Base-by-base conservation (phyloP, 1,139 yeast species). In the Taiozyma onychis region DNA sequence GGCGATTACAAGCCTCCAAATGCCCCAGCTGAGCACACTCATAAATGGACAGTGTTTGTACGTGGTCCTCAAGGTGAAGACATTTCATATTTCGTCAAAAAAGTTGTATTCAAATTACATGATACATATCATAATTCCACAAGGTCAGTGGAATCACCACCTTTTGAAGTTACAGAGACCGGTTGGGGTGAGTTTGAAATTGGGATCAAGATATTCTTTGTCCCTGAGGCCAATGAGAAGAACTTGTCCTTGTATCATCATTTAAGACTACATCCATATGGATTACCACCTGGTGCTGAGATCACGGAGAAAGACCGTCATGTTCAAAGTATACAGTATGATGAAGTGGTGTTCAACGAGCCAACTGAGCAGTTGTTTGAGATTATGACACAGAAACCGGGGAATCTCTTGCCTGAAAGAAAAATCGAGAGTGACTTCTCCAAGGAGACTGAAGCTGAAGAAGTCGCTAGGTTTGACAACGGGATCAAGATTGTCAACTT, bases 101-200 rank as follows among this genome's bases (percentile, higher is more conserved):
- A 88, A 65, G 98, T 95, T 2, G 91, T 93, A 0, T 93, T 91
- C 74, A 93, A 95, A 66, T 74, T 93, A 39, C 99, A 93, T 66
- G 99, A 93, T 58, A 93, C 99, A 0, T 93, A 93, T 62, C 87
- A 85, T 13, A 88, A 84, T 59, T 82, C 97, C 1, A 81, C 90
- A 18, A 72, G 99, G 51, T 77, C 95, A 1, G 76, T 93, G 8
- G 99, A 93, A 57, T 68, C 76, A 35, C 97, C 97, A 2, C 99
- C 99, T 0, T 93, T 87, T 62, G 95, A 91, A 66, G 91, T 93
- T 14, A 88, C 97, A 1, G 99, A 95, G 64, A 88, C 98, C 0
- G 99, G 99, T 0, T 93, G 99, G 99, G 99, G 99, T 55, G 99
- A 93, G 67, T 93, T 93, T 69, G 99, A 93, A 64, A 87, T 95